Evolutionary conservation across 768 basidiomycete species (phyloP).

Genomic region (Termitomyces sp.): DNA sequence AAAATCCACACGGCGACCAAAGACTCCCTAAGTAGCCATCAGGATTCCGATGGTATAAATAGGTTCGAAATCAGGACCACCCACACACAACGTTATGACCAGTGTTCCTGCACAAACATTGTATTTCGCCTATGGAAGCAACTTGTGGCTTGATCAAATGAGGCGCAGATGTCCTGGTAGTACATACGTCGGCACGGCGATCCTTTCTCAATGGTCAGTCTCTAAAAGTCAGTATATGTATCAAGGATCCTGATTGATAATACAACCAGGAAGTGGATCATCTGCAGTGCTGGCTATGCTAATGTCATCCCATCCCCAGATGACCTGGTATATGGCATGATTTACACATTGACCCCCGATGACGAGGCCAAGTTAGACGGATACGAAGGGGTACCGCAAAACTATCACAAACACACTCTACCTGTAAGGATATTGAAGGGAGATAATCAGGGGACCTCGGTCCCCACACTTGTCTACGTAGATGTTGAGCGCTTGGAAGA

Average conservation of each 20-base stretch:
- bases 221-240: neutral
- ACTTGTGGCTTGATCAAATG: slow-evolving; percentile 47
- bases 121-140: slow-evolving; percentile 48
- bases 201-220: slow-evolving; percentile 34
- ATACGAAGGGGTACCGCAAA: slow-evolving; percentile 32
- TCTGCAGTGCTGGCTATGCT: slow-evolving; percentile 37
- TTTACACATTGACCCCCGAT: slow-evolving; percentile 31
- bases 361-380: slow-evolving; percentile 39
- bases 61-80: neutral
- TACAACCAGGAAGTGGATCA: slow-evolving; percentile 41
- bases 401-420: slow-evolving; percentile 31
- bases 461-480: slow-evolving; percentile 35
- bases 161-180: slow-evolving; percentile 38
- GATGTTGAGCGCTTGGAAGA: slow-evolving; percentile 26
- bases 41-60: neutral
- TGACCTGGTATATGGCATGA: slow-evolving; percentile 22
- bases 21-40: neutral
- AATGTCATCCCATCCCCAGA: slow-evolving; percentile 35
- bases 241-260: neutral
- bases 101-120: slow-evolving; percentile 7
- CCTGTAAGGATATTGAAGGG: slow-evolving; percentile 19
- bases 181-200: slow-evolving; percentile 33
- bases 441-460: neutral
- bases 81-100: neutral
- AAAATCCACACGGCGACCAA: neutral